These are phyloP conservation scores for Aspergillus flavus DNA, from an alignment of 2,329 filamentous ascomycete species.

Conservation along the genomic window DNA sequence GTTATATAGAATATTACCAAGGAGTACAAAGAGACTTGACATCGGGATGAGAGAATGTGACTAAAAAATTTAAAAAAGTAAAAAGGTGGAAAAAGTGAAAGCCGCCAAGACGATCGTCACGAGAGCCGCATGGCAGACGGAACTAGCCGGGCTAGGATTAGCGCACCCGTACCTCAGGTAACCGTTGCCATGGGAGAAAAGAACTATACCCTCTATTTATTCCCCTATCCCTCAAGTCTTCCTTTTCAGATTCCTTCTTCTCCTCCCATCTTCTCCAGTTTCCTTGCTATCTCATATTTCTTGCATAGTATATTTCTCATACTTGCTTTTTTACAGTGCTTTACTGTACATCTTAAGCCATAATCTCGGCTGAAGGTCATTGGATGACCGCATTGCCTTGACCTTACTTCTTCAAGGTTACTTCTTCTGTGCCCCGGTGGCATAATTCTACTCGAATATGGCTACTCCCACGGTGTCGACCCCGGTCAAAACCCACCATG, in stretches of 20 bases:
- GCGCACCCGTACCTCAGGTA: conserved; percentile 35
- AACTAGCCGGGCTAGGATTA: conserved; percentile 47
- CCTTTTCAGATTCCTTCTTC: conserved; percentile 24
- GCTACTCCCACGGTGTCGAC: conserved; percentile 82
- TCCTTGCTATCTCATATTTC: conserved; percentile 28
- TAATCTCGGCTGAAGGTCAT: conserved; percentile 15
- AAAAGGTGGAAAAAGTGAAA: conserved; percentile 1
- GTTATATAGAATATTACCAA: not conserved
- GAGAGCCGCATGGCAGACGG: conserved; percentile 47
- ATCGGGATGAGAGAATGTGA: not conserved
- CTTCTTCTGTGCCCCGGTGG: not conserved
- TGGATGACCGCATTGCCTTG: conserved; percentile 3
- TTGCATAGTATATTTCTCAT: conserved; percentile 36
- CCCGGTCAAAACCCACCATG: conserved; percentile 91
- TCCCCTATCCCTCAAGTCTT: conserved; percentile 30
- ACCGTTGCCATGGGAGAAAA: conserved; percentile 46
- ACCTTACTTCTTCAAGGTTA: not conserved
- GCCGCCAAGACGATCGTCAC: conserved; percentile 37
- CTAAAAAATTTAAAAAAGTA: not conserved
- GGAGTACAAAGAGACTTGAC: not conserved
- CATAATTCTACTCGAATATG: conserved; percentile 60
- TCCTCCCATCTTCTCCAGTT: conserved; percentile 21
- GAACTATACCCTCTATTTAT: conserved; percentile 42
- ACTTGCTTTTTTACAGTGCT: conserved; percentile 28
- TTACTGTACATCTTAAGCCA: conserved; percentile 19